Base-by-base conservation (phyloP, 73 alveolate genomes). In the Paramecium biaurelia region DNA sequence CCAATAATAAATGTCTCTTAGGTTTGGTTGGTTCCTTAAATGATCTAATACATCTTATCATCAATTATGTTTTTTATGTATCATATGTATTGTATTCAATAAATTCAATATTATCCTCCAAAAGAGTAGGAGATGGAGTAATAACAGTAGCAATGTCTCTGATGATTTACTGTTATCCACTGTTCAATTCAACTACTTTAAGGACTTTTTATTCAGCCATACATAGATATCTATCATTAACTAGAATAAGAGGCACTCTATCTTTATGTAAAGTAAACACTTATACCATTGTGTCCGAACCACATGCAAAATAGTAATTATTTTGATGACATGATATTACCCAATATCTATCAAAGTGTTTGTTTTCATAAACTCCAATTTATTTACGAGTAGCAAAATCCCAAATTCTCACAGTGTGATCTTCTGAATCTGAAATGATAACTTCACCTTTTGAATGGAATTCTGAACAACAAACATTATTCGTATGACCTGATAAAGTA, bases 291-390 rank as follows among this genome's bases (percentile, higher is more conserved):
- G 95, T 86, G 70, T 97, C 99, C 21, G 96, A 93, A 8, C 99
- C 99, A 10, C 97, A 96, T 18, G 99, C 99, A 88, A 96, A 96
- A 57, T 96, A 92, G 9, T 96, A 93, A 23, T 94, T 93, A 57
- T 92, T 90, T 15, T 96, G 96, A 89, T 97, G 98, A 7, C 96
- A 89, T 3, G 96, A 93, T 10, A 97, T 93, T 74, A 95, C 90
- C 99, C 99, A 97, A 86, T 95, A 97, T 85, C 99, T 88, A 93
- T 97, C 99, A 76, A 92, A 94, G 85, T 96, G 98, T 93, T 97
- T 97, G 30, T 47, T 79, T 21, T 95, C 92, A 57, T 94, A 76
- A 49, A 87, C 59, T 57, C 85, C 95, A 21, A 97, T 94, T 49
- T 94, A 57, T 20, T 96, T 56, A 70, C 97, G 95, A 85, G 95